Conservation (phyloP, 305 asterid genomes). For the Fraxinus platypoda region DNA sequence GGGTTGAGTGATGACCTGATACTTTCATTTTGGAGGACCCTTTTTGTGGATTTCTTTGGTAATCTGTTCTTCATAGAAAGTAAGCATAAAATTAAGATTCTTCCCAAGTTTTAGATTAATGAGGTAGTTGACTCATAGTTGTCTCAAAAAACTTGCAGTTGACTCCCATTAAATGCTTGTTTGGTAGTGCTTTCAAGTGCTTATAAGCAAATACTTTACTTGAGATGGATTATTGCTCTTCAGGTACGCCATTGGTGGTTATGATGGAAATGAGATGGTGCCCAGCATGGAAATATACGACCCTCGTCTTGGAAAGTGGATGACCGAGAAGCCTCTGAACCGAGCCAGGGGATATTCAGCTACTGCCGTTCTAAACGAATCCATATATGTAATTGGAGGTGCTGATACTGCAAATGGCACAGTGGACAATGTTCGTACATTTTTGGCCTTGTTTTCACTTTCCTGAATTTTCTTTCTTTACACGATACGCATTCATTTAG, state of each 20-base stretch:
- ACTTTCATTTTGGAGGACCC: background rate
- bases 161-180: background rate
- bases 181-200: background rate
- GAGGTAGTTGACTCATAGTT: background rate
- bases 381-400: slow-evolving; percentile 73
- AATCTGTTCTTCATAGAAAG: background rate
- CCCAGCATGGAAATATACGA: slow-evolving; percentile 64
- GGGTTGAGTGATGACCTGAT: background rate
- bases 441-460: background rate
- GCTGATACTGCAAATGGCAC: slow-evolving; percentile 28
- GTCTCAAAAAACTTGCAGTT: background rate
- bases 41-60: background rate
- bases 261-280: slow-evolving; percentile 47
- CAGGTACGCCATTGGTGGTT: slow-evolving; percentile 82
- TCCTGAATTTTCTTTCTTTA: background rate
- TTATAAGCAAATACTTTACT: background rate
- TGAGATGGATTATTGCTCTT: slow-evolving; percentile 10
- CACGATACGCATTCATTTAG: background rate
- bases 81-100: background rate
- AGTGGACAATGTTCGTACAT: slow-evolving; percentile 39
- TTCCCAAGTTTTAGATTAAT: background rate
- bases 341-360: slow-evolving; percentile 50
- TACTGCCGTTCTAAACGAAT: slow-evolving; percentile 48
- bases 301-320: slow-evolving; percentile 68
- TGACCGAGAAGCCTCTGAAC: slow-evolving; percentile 53